These are phyloP conservation scores for Ophiostoma sp. DNA, from an alignment of 2,329 filamentous ascomycete genomes.

Conservation along the genomic window DNA sequence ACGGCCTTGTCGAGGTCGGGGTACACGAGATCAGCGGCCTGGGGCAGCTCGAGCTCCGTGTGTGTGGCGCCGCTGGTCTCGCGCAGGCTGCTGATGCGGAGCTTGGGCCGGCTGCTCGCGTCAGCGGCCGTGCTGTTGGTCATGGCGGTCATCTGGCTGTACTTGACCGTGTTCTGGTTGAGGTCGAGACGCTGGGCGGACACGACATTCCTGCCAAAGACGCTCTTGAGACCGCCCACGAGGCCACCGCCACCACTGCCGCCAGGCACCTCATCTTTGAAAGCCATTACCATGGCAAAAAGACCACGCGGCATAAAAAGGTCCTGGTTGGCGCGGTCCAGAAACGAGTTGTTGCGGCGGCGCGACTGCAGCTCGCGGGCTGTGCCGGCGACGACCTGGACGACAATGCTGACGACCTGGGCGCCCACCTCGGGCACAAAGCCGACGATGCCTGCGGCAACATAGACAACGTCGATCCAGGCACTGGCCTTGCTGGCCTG, in stretches of 20 bases:
- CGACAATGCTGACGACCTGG: conserved; percentile 28
- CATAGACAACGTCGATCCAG: neutral
- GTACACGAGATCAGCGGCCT: conserved; percentile 37
- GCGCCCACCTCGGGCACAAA: neutral
- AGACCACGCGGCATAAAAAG: conserved; percentile 33
- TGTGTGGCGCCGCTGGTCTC: conserved; percentile 35
- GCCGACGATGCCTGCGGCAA: neutral
- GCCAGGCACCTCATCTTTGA: conserved; percentile 28
- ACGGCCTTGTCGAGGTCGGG: neutral
- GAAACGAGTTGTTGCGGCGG: conserved; percentile 29
- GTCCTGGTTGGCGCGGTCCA: conserved; percentile 31
- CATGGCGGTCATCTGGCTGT: conserved; percentile 1
- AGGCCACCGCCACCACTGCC: conserved; percentile 12
- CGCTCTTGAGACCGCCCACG: neutral
- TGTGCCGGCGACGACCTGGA: conserved; percentile 29
- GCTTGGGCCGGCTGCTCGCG: conserved; percentile 26
- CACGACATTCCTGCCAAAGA: neutral
- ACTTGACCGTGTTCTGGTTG: neutral
- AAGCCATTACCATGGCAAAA: conserved; percentile 32
- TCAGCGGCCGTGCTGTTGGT: neutral
- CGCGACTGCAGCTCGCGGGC: conserved; percentile 31
- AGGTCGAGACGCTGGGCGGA: neutral
- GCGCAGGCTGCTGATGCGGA: conserved; percentile 33
- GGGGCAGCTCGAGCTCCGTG: conserved; percentile 36
- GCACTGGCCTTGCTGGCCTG: neutral